A percentile compares a stretch with the other conserved stretches of the same genome.
phyloP scores from a whole-genome alignment of 31 red algal genomes.

The Porphyra umbilicalis region DNA sequence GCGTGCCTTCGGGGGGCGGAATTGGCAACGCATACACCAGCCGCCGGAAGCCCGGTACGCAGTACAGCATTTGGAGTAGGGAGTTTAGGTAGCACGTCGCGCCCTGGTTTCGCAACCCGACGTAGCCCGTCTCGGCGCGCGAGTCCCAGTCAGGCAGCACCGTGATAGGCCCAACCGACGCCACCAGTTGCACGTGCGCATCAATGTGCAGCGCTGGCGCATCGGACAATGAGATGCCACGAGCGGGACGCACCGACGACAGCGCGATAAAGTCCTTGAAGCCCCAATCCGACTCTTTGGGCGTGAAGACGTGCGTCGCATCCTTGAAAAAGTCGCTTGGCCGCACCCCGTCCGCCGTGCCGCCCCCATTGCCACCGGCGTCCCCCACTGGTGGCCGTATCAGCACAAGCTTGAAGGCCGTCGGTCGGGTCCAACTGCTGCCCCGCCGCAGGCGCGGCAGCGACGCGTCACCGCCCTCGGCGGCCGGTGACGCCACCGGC shows the following conservation, averaged over 20 bases:
- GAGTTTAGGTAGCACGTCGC: slow-evolving; percentile 61
- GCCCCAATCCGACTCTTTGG: slow-evolving; percentile 41
- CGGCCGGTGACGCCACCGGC: not conserved
- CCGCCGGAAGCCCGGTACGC: slow-evolving; percentile 25
- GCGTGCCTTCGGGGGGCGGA: not conserved
- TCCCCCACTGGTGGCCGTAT: not conserved
- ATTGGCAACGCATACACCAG: slow-evolving; percentile 34
- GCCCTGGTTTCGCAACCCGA: slow-evolving; percentile 43
- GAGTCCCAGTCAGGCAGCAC: slow-evolving; percentile 13
- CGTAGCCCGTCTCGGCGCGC: slow-evolving; percentile 32
- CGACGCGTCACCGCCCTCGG: not conserved
- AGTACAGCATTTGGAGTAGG: slow-evolving; percentile 40
- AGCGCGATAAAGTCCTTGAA: slow-evolving; percentile 37
- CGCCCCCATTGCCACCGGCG: not conserved
- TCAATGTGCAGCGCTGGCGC: slow-evolving; percentile 8
- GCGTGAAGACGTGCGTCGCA: slow-evolving; percentile 30
- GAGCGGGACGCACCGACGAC: not conserved
- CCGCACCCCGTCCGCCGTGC: not conserved
- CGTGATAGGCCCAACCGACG: not conserved
- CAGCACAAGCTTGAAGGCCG: slow-evolving; percentile 10
- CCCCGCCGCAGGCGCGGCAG: not conserved
- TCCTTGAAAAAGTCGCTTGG: not conserved
- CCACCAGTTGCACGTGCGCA: slow-evolving; percentile 11
- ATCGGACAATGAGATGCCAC: not conserved
- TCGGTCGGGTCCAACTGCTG: slow-evolving; percentile 7